Percentiles rank a stretch among this genome's conserved stretches.
Conservation (phyloP, 75 land plant species). For the Ceratopteris richardii region DNA sequence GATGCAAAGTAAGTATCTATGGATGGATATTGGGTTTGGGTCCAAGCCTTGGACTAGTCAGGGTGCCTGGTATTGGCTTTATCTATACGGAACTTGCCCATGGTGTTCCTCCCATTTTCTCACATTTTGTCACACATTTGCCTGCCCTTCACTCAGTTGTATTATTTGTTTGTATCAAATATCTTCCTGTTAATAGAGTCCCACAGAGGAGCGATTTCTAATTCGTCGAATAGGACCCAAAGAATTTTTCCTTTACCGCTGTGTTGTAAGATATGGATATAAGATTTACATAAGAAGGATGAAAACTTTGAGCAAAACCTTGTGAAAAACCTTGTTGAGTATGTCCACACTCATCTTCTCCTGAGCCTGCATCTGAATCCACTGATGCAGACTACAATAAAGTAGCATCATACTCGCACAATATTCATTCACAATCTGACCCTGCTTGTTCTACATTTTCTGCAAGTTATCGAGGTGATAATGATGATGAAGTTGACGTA, state of each 20-base stretch:
- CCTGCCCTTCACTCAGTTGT: slow-evolving; percentile 81
- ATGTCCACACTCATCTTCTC: slow-evolving; percentile 39
- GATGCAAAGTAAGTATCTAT: slow-evolving; percentile 68
- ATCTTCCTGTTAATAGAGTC: slow-evolving; percentile 74
- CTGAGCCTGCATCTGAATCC: slow-evolving; percentile 3
- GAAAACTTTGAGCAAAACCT: slow-evolving; percentile 73
- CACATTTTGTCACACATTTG: slow-evolving; percentile 70
- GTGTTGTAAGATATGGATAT: slow-evolving; percentile 85
- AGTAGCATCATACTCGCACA: not conserved
- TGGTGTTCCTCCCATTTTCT: slow-evolving; percentile 80
- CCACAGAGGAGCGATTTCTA: slow-evolving; percentile 65
- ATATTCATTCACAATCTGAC: not conserved
- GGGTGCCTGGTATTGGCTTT: slow-evolving; percentile 90
- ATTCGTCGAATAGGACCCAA: slow-evolving; percentile 69
- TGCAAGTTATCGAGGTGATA: not conserved
- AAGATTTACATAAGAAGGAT: slow-evolving; percentile 81
- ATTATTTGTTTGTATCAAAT: slow-evolving; percentile 58
- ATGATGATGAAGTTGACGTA: not conserved
- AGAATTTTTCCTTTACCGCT: slow-evolving; percentile 65
- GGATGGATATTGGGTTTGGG: slow-evolving; percentile 84
- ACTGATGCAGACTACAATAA: slow-evolving; percentile 5
- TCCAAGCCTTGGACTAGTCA: slow-evolving; percentile 72
- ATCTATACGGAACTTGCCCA: slow-evolving; percentile 84
- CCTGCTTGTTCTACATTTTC: not conserved
- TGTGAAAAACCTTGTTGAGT: slow-evolving; percentile 40